Conservation (phyloP, 1,139 yeast species). For the Saccharomyces pastorianus region DNA sequence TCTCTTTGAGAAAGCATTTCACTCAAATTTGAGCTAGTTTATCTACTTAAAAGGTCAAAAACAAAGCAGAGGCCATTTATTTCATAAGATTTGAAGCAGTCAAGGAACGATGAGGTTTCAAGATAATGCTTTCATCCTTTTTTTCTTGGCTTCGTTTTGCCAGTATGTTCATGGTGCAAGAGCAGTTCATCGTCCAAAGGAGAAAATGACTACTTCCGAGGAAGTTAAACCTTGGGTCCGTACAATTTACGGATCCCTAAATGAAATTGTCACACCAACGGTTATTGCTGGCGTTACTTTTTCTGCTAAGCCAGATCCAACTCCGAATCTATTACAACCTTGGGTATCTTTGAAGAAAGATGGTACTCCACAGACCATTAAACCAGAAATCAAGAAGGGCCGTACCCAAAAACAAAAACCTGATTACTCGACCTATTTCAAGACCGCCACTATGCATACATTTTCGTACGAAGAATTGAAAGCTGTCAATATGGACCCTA, state of each 20-base stretch:
- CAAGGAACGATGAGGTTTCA: slow-evolving; percentile 1
- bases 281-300: slow-evolving; percentile 77
- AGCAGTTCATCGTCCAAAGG: slow-evolving; percentile 25
- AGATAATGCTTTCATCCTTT: background rate
- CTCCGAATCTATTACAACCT: slow-evolving; percentile 66
- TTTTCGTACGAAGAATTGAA: slow-evolving; percentile 52
- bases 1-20: background rate
- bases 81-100: background rate
- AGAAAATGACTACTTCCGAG: slow-evolving; percentile 31
- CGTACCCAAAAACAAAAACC: slow-evolving; percentile 58
- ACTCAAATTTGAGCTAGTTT: background rate
- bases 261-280: slow-evolving; percentile 70
- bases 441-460: slow-evolving; percentile 54
- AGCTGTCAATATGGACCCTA: slow-evolving; percentile 63
- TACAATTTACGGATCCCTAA: slow-evolving; percentile 49
- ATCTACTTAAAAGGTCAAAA: background rate
- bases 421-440: slow-evolving; percentile 68
- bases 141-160: background rate
- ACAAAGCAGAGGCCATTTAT: background rate
- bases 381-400: slow-evolving; percentile 68
- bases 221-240: slow-evolving; percentile 64
- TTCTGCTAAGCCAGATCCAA: slow-evolving; percentile 54
- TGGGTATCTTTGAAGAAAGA: slow-evolving; percentile 74
- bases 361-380: slow-evolving; percentile 74
- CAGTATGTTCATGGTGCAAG: slow-evolving; percentile 8